These are phyloP conservation scores for Acanthamoeba healyi DNA, from an alignment of 208 protist species.

Conservation along the genomic window DNA sequence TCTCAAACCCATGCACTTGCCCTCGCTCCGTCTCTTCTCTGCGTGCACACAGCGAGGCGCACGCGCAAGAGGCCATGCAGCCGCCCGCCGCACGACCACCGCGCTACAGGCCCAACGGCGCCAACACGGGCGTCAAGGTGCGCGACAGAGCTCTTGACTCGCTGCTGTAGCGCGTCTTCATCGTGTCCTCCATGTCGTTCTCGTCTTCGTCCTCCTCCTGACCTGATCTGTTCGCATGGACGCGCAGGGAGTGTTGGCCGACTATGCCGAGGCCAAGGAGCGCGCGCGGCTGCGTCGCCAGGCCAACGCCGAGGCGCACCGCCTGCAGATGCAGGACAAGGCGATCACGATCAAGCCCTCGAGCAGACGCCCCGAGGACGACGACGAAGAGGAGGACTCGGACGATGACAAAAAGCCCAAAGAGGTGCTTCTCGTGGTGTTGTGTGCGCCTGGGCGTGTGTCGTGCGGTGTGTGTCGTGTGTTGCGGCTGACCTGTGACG, in stretches of 20 bases:
- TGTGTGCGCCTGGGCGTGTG: not conserved
- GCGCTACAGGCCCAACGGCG: not conserved
- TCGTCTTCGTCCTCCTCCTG: not conserved
- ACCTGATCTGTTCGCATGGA: not conserved
- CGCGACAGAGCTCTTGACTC: too few relatives aligned
- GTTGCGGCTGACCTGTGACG: not conserved
- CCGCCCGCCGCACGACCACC: not conserved
- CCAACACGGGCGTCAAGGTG: constrained; percentile 57
- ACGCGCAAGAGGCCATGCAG: not conserved
- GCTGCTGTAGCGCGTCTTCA: too few relatives aligned
- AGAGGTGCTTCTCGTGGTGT: not conserved
- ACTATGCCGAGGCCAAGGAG: constrained; percentile 72
- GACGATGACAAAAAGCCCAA: constrained; percentile 66
- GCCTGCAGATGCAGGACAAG: constrained; percentile 63
- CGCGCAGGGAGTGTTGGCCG: constrained; percentile 42
- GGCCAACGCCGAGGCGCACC: constrained; percentile 11
- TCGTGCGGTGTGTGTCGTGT: not conserved
- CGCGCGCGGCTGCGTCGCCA: constrained; percentile 10
- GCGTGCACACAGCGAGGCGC: not conserved
- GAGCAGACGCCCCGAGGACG: not conserved
- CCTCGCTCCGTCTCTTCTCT: too few relatives aligned
- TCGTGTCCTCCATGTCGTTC: too few relatives aligned
- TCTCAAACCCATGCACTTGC: not conserved
- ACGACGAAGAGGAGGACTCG: constrained; percentile 17
- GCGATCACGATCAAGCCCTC: not conserved